Evolutionary conservation across 495 filamentous ascomycete species (phyloP), one percentile per base, ranked within the genome.

Genomic region (Daldinia decipiens): DNA sequence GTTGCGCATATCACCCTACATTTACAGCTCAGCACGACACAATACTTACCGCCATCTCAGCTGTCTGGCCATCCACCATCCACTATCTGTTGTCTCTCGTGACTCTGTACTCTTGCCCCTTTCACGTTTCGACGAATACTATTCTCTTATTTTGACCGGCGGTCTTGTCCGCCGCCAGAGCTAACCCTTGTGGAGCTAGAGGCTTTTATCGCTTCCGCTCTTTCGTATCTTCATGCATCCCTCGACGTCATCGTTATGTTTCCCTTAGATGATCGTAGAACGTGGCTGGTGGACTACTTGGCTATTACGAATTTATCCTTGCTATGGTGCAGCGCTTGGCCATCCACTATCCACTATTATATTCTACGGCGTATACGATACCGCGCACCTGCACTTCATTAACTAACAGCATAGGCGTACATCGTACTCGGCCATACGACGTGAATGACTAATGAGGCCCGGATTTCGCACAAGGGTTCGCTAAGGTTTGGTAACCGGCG

Each of bases 11-110:
- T 73, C 62, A 66, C 65, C 32, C 15, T 65, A 57, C 36, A 63
- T 50, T 71, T 60, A 65, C 65, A 68, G 70, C 70, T 73, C 70
- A 59, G 57, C 70, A 59, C 65, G 26, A 62, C 65, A 66, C 65
- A 59, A 66, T 54, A 66, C 70, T 73, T 73, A 73, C 70, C 70
- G 70, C 70, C 70, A 65, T 69, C 65, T 69, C 57, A 68, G 65
- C 70, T 68, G 47, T 51, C 52, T 31, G 58, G 55, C 65, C 65
- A 65, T 68, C 70, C 65, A 65, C 55, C 69, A 60, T 64, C 65
- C 64, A 67, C 50, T 55, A 63, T 36, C 45, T 45, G 36, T 43
- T 34, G 43, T 31, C 52, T 45, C 70, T 36, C 70, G 65, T 73
- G 70, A 73, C 70, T 65, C 38, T 60, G 51, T 38, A n/a, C 60